Conservation (phyloP, 2,329 filamentous ascomycete genomes). For the Xenoacremonium recifei region DNA sequence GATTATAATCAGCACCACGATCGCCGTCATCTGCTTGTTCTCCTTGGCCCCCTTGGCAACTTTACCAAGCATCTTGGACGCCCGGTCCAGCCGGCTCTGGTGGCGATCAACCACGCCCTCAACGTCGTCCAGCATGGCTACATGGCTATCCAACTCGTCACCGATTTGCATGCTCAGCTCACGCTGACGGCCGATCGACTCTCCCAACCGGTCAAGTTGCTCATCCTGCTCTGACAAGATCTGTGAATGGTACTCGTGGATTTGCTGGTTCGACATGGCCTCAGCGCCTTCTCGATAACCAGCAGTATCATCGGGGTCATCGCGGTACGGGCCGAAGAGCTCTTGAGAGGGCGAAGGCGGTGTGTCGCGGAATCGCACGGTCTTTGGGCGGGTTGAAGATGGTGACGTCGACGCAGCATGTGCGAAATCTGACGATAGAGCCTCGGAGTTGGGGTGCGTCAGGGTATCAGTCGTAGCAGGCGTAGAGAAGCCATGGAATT, state of each 20-base stretch:
- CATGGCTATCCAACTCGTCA: conserved; percentile 89
- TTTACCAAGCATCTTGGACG: conserved; percentile 67
- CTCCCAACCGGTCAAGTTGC: conserved; percentile 85
- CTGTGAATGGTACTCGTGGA: conserved; percentile 79
- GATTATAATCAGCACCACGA: conserved; percentile 79
- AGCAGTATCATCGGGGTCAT: conserved; percentile 58
- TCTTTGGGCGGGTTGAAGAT: conserved; percentile 53
- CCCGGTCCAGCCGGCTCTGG: conserved; percentile 71
- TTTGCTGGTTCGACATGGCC: conserved; percentile 74
- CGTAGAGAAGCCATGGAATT: conserved; percentile 70
- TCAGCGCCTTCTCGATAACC: conserved; percentile 61
- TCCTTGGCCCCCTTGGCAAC: conserved; percentile 75
- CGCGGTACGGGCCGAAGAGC: conserved; percentile 62
- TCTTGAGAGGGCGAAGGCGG: conserved; percentile 41
- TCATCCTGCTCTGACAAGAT: conserved; percentile 89
- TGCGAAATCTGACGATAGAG: conserved; percentile 61
- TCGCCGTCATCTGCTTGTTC: conserved; percentile 82
- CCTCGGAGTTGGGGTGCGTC: conserved; percentile 62
- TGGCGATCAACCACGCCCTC: conserved; percentile 83
- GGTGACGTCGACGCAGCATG: conserved; percentile 51
- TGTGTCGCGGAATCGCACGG: conserved; percentile 82
- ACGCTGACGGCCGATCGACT: conserved; percentile 82
- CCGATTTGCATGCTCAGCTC: conserved; percentile 95
- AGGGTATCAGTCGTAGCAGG: conserved; percentile 50
- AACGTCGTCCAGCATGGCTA: conserved; percentile 84